These are phyloP conservation scores for Rheum nobile DNA, from an alignment of 148 eudicot species.

Conservation along the genomic window DNA sequence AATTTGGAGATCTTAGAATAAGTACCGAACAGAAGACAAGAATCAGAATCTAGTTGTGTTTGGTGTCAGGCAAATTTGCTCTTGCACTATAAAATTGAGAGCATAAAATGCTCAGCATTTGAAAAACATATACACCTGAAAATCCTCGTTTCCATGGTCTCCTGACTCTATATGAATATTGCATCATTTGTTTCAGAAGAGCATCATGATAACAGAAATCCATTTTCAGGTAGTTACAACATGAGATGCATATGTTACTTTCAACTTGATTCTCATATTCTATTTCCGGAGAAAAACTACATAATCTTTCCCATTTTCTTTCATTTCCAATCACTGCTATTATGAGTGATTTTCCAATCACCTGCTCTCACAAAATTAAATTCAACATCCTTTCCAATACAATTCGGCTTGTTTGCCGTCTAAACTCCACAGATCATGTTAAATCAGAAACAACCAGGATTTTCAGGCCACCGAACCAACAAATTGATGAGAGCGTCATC, in stretches of 20 bases:
- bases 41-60: neutral
- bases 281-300: neutral
- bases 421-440: neutral
- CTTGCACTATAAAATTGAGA: neutral
- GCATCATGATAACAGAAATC: neutral
- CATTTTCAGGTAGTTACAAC: neutral
- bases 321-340: neutral
- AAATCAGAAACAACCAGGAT: neutral
- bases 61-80: neutral
- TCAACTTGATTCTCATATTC: neutral
- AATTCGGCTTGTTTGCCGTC: neutral
- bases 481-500: neutral
- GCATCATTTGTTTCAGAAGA: no score
- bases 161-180: no score
- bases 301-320: neutral
- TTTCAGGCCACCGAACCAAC: neutral
- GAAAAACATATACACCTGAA: neutral
- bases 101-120: neutral
- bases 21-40: neutral
- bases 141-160: neutral
- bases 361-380: neutral
- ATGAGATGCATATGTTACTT: neutral
- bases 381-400: neutral
- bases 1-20: neutral
- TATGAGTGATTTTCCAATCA: neutral